Conservation (phyloP, 2,329 filamentous ascomycete genomes). For the Colletotrichum sp. region DNA sequence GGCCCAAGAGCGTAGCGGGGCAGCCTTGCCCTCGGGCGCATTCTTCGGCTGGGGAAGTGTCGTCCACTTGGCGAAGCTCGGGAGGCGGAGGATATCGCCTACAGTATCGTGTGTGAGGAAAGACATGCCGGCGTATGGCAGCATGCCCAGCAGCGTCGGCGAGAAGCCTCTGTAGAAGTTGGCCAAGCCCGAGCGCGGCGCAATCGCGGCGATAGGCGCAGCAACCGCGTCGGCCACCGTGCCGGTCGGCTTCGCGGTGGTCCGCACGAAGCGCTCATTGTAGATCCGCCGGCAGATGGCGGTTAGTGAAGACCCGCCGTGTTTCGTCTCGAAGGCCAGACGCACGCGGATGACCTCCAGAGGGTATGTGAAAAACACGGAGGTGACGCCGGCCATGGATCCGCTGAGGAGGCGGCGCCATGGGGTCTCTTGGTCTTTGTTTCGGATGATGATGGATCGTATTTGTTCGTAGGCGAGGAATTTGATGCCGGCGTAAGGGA, state of each 20-base stretch:
- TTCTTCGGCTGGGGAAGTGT: constrained; percentile 68
- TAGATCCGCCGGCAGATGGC: constrained; percentile 88
- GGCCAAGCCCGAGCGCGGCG: constrained; percentile 69
- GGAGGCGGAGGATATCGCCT: constrained; percentile 80
- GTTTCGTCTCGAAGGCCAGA: constrained; percentile 91
- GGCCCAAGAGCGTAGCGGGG: constrained; percentile 81
- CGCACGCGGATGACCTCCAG: constrained; percentile 92
- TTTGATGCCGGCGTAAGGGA: constrained; percentile 97
- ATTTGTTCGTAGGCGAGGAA: constrained; percentile 98
- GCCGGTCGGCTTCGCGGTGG: constrained; percentile 34
- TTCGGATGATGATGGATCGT: constrained; percentile 76
- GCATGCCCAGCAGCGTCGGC: constrained; percentile 90
- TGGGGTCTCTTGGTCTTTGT: constrained; percentile 77
- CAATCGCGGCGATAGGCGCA: constrained; percentile 46
- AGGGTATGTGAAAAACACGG: constrained; percentile 95
- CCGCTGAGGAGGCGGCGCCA: constrained; percentile 76
- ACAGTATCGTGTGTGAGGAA: constrained; percentile 94
- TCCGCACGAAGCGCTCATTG: constrained; percentile 64
- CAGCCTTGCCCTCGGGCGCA: constrained; percentile 62
- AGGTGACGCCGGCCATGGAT: constrained; percentile 80
- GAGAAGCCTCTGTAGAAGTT: constrained; percentile 98
- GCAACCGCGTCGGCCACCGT: constrained; percentile 47
- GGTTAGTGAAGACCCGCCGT: constrained; percentile 71
- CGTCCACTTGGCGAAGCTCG: constrained; percentile 71
- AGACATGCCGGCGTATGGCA: constrained; percentile 94